Percentiles rank a stretch among this genome's conserved stretches.
These are phyloP conservation scores for Aureobasidium subglaciale DNA, from an alignment of 2,329 filamentous ascomycete species.

Conservation along the genomic window DNA sequence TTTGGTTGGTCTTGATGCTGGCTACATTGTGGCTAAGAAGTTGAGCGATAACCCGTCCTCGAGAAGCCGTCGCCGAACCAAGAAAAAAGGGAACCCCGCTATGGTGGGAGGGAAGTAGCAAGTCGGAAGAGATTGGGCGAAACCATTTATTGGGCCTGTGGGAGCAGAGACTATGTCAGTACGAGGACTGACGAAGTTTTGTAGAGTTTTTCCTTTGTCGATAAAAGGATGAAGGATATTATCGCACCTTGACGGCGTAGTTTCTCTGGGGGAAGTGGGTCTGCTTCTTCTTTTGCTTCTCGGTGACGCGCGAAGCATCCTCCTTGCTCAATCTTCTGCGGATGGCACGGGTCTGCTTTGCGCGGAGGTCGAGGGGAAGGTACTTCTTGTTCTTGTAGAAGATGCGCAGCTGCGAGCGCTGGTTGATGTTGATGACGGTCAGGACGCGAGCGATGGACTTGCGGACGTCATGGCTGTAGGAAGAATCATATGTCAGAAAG, in stretches of 20 bases:
- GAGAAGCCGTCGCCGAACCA: slow-evolving; percentile 12
- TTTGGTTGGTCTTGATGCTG: slow-evolving; percentile 3
- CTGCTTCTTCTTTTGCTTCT: slow-evolving; percentile 95
- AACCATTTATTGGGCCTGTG: slow-evolving; percentile 14
- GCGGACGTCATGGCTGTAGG: slow-evolving; percentile 84
- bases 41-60: slow-evolving; percentile 3
- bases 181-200: background rate
- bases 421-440: slow-evolving; percentile 99
- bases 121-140: slow-evolving; percentile 14
- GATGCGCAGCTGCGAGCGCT: slow-evolving; percentile 92
- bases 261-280: slow-evolving; percentile 98
- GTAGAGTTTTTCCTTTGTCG: too few species aligned
- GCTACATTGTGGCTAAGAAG: slow-evolving; percentile 13
- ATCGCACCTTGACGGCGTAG: slow-evolving; percentile 87
- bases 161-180: background rate
- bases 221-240: background rate
- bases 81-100: slow-evolving; percentile 4
- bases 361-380: slow-evolving; percentile 92
- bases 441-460: slow-evolving; percentile 99
- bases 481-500: slow-evolving; percentile 8
- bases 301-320: slow-evolving; percentile 75
- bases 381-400: slow-evolving; percentile 99
- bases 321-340: slow-evolving; percentile 88
- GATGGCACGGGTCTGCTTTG: slow-evolving; percentile 97
- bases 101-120: background rate